Evolutionary conservation across 331 rosid genomes (phyloP), one percentile per base, ranked within the genome.

Genomic region (Quercus phellos): DNA sequence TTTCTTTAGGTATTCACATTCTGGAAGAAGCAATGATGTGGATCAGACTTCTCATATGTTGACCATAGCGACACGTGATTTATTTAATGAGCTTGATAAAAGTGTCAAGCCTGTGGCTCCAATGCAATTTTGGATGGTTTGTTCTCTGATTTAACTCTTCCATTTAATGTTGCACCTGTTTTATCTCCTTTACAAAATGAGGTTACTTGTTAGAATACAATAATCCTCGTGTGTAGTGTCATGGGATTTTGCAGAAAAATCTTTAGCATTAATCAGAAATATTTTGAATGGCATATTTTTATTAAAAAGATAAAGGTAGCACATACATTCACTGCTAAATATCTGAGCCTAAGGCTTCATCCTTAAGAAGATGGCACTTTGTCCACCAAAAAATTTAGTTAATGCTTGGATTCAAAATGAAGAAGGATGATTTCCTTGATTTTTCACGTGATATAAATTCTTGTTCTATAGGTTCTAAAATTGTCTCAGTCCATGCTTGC

Each of bases 71-170:
- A 91, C 96, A 59, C 97, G 94, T 72, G 98, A 90, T 82, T 84
- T 95, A 73, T 95, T 95, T 78, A 83, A 79, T 55, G 97, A 93
- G 81, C 94, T 95, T 79, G 98, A 91, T 85, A 91, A 81, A 88
- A 95, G 97, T 85, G 89, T 85, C 77, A 95, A 93, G 90, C 76
- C 99, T 79, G 97, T 95, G 77, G 98, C 98, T 4, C 99, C 99
- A 53, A 93, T 95, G 99, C 99, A 93, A 74, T 95, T 95, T 83
- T 95, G 99, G 99, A 90, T 91, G 99, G 99, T 95, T 66, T 76
- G 83, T 81, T 77, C n/a, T 77, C 74, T 82, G 72, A 9, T 46
- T 85, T 81, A 35, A 18, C 74, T 58, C 1, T 50, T 46, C 68
- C 30, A 64, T 42, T 78, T 72, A 70, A 54, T 59, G 29, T 51